A percentile compares a stretch with the other conserved stretches of the same genome.
phyloP scores from a whole-genome alignment of 495 filamentous ascomycete genomes.

The Trichocladium uniseriatum region DNA sequence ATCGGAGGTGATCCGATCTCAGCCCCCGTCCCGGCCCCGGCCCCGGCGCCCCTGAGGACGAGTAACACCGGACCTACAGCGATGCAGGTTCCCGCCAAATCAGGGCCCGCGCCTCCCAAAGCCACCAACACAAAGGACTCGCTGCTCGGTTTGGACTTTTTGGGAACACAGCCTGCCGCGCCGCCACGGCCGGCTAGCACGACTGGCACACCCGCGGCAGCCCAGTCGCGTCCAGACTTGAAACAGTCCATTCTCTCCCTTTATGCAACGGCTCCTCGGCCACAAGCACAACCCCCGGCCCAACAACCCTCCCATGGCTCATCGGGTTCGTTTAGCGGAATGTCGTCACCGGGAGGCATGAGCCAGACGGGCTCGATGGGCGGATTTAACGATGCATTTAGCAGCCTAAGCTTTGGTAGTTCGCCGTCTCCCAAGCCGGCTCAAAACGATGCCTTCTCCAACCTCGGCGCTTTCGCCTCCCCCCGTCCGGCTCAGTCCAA shows the following conservation, averaged over 20 bases:
- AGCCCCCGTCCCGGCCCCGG: neutral
- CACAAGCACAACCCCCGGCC: constrained; percentile 46
- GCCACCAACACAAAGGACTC: constrained; percentile 62
- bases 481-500: constrained; percentile 43
- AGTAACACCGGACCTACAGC: constrained; percentile 56
- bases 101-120: constrained; percentile 50
- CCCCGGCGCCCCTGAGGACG: constrained; percentile 33
- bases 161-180: constrained; percentile 59
- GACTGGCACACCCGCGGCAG: constrained; percentile 46
- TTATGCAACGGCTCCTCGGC: constrained; percentile 74
- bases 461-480: constrained; percentile 52
- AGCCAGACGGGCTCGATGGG: constrained; percentile 48
- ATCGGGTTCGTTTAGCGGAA: constrained; percentile 42
- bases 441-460: constrained; percentile 62
- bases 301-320: constrained; percentile 41
- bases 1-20: constrained; percentile 38
- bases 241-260: constrained; percentile 96
- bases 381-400: constrained; percentile 80
- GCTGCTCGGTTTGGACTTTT: constrained; percentile 85
- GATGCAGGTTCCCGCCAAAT: constrained; percentile 57
- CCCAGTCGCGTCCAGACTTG: constrained; percentile 78
- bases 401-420: constrained; percentile 61
- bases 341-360: constrained; percentile 42
- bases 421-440: constrained; percentile 45
- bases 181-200: constrained; percentile 66